Conservation (phyloP, 768 basidiomycete species). For the Boletus sp. region DNA sequence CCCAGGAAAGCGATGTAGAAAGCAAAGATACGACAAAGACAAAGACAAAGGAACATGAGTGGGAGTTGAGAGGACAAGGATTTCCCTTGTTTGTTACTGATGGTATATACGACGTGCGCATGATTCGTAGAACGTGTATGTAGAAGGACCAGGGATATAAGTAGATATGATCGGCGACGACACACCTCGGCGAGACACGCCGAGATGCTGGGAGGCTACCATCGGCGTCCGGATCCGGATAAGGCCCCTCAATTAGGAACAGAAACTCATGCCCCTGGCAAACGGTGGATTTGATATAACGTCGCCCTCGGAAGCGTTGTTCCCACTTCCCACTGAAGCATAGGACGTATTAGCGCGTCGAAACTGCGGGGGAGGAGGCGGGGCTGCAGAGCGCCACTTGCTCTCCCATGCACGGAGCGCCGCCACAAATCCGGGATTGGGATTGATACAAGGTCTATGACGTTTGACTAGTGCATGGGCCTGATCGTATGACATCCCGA, state of each 20-base stretch:
- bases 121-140: neutral
- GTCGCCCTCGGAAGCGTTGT: neutral
- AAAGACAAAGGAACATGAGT: neutral
- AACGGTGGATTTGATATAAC: constrained; percentile 6
- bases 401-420: constrained; percentile 60
- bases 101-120: constrained; percentile 7
- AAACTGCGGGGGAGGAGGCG: constrained; percentile 20
- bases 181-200: neutral
- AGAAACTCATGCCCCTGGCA: constrained; percentile 28
- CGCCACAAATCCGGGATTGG: constrained; percentile 72
- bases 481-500: constrained; percentile 69
- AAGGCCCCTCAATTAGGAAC: constrained; percentile 5
- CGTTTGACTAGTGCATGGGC: constrained; percentile 60
- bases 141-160: neutral
- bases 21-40: neutral
- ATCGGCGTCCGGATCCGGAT: neutral
- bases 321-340: neutral
- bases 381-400: constrained; percentile 25
- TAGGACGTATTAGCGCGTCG: constrained; percentile 33
- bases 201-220: neutral
- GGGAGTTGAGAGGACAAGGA: neutral
- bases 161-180: neutral
- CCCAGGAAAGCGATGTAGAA: neutral
- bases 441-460: constrained; percentile 71
- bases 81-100: neutral